Base-by-base conservation (phyloP, 495 filamentous ascomycete genomes). In the Lasiosphaeria ovina region DNA sequence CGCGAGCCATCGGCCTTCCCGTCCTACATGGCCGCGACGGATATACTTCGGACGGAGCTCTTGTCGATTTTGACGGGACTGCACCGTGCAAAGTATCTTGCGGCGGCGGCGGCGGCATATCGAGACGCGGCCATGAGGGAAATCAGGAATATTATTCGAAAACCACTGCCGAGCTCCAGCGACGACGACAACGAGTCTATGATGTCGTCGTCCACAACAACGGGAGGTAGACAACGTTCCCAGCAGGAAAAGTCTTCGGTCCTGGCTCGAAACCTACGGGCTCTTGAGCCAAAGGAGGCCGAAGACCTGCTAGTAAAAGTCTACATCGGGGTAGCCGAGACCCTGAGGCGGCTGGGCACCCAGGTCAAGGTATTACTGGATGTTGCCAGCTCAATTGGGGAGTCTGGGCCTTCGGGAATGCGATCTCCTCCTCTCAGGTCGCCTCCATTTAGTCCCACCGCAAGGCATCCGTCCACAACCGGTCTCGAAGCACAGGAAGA, bases 301-400 rank as follows among this genome's bases (percentile, higher is more conserved):
- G 94, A 99, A 74, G 80, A 84, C n/a, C 83, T 98, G 64, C 80
- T 97, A 8, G 80, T 85, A 17, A 88, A 83, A 44, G 87, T 95
- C 16, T 99, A 97, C 69, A 87, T 90, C 4, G 85, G 89, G 5
- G 88, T 97, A 32, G 88, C 93, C 24, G 94, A 99, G 70, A 88
- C 90, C 0, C 71, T 98, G 56, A 82, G 94, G 56, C 83, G 94
- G 67, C 74, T 98, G 10, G 87, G 89, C 42, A 90, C 92, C 4
- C 94, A 99, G 66, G 89, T 93, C 24, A 99, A 99, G 72, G 86
- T 98, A 17, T 75, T 99, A n/a, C 79, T 99, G 16, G 94, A 99
- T 70, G 89, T 97, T 38, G 96, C 92, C 2, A 97, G 92, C 68
- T 87, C 87, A 8, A 78, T 93, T 47, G 79, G 81, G 38, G 72